phyloP scores from a whole-genome alignment of 2,329 filamentous ascomycete genomes.

The Alternaria arborescens region DNA sequence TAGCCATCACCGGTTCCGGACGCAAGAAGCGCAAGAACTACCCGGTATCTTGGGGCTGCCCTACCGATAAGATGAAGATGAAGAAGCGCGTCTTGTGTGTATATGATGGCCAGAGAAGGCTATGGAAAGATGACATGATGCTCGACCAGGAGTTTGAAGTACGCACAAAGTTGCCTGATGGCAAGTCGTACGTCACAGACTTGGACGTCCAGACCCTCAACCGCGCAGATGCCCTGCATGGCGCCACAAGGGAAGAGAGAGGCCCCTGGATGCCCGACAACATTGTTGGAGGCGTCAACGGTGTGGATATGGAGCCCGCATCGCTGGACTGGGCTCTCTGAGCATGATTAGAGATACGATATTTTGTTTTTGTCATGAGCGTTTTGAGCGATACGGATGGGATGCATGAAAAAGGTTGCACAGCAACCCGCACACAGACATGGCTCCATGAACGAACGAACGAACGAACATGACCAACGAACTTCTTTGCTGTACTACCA shows the following conservation, averaged over 20 bases:
- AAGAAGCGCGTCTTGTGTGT: slow-evolving; percentile 96
- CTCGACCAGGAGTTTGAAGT: slow-evolving; percentile 94
- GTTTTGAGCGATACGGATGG: slow-evolving; percentile 16
- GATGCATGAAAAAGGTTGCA: slow-evolving; percentile 21
- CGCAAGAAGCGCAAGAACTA: slow-evolving; percentile 95
- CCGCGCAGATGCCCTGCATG: slow-evolving; percentile 83
- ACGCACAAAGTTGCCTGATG: slow-evolving; percentile 73
- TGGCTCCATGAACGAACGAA: slow-evolving; percentile 16
- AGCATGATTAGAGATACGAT: slow-evolving; percentile 10
- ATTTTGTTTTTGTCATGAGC: slow-evolving; percentile 8
- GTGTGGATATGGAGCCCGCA: slow-evolving; percentile 3
- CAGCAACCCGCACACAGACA: slow-evolving; percentile 30
- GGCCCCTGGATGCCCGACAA: slow-evolving; percentile 83
- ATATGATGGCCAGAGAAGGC: slow-evolving; percentile 84
- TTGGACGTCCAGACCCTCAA: slow-evolving; percentile 90
- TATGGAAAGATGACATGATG: slow-evolving; percentile 99
- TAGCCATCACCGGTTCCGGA: slow-evolving; percentile 64
- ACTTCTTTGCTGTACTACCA: slow-evolving; percentile 19
- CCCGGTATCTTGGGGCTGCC: slow-evolving; percentile 91
- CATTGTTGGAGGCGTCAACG: slow-evolving; percentile 48
- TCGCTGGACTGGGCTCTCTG: slow-evolving; percentile 11
- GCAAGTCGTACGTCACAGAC: slow-evolving; percentile 87
- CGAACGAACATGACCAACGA: slow-evolving; percentile 8
- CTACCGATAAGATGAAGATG: slow-evolving; percentile 94
- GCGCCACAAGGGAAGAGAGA: slow-evolving; percentile 84